Base-by-base conservation (phyloP, 1,284 basidiomycete genomes). In the Leccinum colubrinum region DNA sequence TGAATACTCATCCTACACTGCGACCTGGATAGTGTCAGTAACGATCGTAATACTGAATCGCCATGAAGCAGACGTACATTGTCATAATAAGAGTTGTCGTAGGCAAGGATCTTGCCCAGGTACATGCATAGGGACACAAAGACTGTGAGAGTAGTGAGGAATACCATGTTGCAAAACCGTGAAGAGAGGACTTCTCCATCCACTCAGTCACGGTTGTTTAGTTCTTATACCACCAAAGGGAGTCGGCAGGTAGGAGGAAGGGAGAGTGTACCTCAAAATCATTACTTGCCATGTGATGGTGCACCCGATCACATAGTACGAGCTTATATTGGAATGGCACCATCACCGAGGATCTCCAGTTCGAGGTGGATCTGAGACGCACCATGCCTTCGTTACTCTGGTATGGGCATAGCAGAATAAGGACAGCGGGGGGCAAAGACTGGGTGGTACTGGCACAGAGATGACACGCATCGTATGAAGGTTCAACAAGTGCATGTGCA, bases 31-130 rank as follows among this genome's bases (percentile, higher is more conserved):
- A 63, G 14, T 27, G 33, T 56, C 20, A 50, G 48, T 57, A 9
- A 59, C 33, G 37, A 55, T 11, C 48, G 55, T 48, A 17, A 27
- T 43, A 35, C 8, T 3, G 48, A 27, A 56, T 37, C 43, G 55
- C 39, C 51, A 3, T 17, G 12, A 12, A 20, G 20, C 20, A 30
- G 17, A 76, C 79, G 56, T 68, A 87, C 87, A 67, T 88, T 89
- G 71, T 89, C 86, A 70, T 79, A 85, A 55, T 84, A 79, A 63
- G 77, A 78, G 67, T 80, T 81, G 70, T 85, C 82, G 69, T 83
- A 86, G 20, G 80, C 82, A 56, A 64, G 60, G 41, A 69, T 69
- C 43, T 65, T 57, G 48, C 72, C 50, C 37, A 65, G 54, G 64
- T 48, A 65, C 7, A 55, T 17, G 60, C 62, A 60, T 60, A 63